Percentiles rank a stretch among this genome's conserved stretches.
phyloP scores from a whole-genome alignment of 371 early-diverging fungal species.

The Syncephalastrum sp. region DNA sequence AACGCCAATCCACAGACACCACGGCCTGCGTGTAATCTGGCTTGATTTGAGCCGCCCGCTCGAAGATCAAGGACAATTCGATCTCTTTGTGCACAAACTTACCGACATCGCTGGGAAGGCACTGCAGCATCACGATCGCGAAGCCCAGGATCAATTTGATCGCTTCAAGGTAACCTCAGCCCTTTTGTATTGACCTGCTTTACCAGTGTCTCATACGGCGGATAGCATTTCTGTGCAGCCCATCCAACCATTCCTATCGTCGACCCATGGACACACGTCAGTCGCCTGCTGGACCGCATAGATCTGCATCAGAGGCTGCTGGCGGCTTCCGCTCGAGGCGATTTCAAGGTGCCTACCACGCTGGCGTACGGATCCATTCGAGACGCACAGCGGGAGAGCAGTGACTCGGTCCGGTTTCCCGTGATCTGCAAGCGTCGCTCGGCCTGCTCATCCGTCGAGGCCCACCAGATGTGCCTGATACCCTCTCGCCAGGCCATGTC shows the following conservation, averaged over 20 bases:
- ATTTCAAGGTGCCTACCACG: slow-evolving; percentile 1
- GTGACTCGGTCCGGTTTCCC: slow-evolving; percentile 12
- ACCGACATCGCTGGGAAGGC: slow-evolving; percentile 38
- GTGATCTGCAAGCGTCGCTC: slow-evolving; percentile 44
- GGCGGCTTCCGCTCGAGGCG: not conserved
- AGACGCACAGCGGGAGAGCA: not conserved
- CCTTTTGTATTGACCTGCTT: not conserved
- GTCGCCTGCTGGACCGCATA: slow-evolving; percentile 34
- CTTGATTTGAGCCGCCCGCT: slow-evolving; percentile 40
- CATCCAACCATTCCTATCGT: slow-evolving; percentile 35
- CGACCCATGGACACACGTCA: slow-evolving; percentile 40
- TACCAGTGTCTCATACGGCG: not conserved
- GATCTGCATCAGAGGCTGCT: not conserved
- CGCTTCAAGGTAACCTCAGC: slow-evolving; percentile 28
- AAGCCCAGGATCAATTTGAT: slow-evolving; percentile 25
- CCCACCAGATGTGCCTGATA: slow-evolving; percentile 48
- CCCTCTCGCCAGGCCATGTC: slow-evolving; percentile 24
- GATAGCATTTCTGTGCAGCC: slow-evolving; percentile 25
- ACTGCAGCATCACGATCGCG: slow-evolving; percentile 29
- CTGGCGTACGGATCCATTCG: not conserved
- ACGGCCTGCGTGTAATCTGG: slow-evolving; percentile 30
- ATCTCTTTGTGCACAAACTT: slow-evolving; percentile 51
- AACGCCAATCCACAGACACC: slow-evolving; percentile 19
- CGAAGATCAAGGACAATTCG: slow-evolving; percentile 32
- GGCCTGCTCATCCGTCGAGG: slow-evolving; percentile 42